These are phyloP conservation scores for Candida sakaeoensis DNA, from an alignment of 805 yeast genomes.

Conservation along the genomic window DNA sequence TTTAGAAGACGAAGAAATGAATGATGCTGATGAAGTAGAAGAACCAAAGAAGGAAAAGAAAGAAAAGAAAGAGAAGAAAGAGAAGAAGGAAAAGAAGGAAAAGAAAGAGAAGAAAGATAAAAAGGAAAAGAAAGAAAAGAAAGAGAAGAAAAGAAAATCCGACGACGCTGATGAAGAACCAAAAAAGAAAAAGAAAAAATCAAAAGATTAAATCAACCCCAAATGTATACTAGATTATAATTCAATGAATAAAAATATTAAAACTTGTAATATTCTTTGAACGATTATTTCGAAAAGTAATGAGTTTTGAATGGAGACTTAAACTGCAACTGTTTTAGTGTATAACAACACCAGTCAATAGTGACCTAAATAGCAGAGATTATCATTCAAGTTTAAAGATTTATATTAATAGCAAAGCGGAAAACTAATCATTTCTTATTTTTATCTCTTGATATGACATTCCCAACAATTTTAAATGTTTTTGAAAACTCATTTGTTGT, in stretches of 20 bases:
- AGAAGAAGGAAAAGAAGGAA: conserved; percentile 33
- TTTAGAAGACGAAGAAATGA: conserved; percentile 24
- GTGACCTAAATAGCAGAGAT: too few relatives aligned
- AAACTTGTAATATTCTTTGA: too few relatives aligned
- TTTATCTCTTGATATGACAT: conserved; percentile 30
- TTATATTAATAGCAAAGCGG: too few relatives aligned
- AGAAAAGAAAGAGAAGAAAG: conserved; percentile 19
- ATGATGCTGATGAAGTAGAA: conserved; percentile 18
- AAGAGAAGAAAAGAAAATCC: conserved; percentile 49
- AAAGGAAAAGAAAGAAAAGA: conserved; percentile 58
- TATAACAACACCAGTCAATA: too few relatives aligned
- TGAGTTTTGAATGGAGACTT: too few relatives aligned
- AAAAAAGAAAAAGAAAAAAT: conserved; percentile 48
- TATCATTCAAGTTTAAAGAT: too few relatives aligned
- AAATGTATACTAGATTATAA: conserved; percentile 8
- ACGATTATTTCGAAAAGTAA: too few relatives aligned
- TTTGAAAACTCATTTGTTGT: conserved; percentile 57
- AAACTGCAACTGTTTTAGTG: too few relatives aligned
- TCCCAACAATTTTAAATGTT: conserved; percentile 40
- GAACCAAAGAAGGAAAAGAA: conserved; percentile 24
- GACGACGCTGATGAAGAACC: conserved; percentile 44
- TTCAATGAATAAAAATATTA: too few relatives aligned
- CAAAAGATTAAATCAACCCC: conserved; percentile 26
- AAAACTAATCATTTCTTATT: conserved; percentile 1
- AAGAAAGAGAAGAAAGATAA: conserved; percentile 50